Conservation (phyloP, 78 protist genomes). For the Protostelium mycophagum region DNA sequence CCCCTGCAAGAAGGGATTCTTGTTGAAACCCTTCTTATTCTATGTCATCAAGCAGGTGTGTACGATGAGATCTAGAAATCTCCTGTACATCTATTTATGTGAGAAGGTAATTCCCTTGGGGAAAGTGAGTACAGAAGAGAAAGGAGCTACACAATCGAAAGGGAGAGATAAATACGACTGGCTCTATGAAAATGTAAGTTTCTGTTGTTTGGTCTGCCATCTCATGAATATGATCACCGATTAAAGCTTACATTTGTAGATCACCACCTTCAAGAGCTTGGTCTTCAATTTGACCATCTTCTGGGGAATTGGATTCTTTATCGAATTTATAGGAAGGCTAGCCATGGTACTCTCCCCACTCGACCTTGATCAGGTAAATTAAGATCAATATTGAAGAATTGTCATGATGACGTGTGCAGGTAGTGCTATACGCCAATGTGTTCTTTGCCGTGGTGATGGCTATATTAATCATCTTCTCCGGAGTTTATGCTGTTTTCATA, state of each 20-base stretch:
- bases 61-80: background rate
- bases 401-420: no score
- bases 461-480: background rate
- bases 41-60: background rate
- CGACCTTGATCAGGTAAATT: background rate
- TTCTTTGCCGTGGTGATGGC: background rate
- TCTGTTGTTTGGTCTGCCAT: background rate
- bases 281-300: background rate
- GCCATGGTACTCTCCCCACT: background rate
- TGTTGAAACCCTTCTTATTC: background rate
- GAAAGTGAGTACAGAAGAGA: background rate
- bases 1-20: background rate
- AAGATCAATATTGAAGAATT: no score
- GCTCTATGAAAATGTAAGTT: background rate
- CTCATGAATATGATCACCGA: background rate
- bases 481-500: no score
- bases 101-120: background rate
- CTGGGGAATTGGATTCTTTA: background rate
- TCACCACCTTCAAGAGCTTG: background rate
- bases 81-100: no score
- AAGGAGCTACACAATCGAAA: background rate
- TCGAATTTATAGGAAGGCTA: background rate
- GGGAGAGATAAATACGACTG: background rate
- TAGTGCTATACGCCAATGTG: background rate
- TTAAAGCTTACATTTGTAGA: background rate